Conservation (phyloP, 1,284 basidiomycete genomes). For the Volvariella volvacea region DNA sequence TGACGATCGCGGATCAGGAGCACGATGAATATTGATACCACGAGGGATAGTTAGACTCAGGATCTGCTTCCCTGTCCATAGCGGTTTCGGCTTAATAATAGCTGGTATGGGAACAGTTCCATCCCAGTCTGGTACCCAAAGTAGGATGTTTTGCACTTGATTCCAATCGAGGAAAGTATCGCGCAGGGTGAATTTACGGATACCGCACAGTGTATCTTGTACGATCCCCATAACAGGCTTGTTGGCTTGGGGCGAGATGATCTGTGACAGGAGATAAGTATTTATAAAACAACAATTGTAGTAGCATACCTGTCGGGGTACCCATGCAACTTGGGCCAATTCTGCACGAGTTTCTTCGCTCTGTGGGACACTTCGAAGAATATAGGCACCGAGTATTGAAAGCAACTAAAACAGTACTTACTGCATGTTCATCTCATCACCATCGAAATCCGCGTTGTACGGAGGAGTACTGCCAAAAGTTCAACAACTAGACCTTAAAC, state of each 20-base stretch:
- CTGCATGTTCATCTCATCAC: slow-evolving; percentile 99
- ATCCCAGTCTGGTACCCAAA: slow-evolving; percentile 98
- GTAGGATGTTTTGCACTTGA: slow-evolving; percentile 92
- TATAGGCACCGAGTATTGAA: slow-evolving; percentile 2
- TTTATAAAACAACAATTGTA: not conserved
- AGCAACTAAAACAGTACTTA: slow-evolving; percentile 35
- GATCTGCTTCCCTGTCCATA: slow-evolving; percentile 99
- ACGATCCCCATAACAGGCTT: slow-evolving; percentile 99
- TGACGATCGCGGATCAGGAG: slow-evolving; percentile 73
- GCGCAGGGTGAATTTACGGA: slow-evolving; percentile 95
- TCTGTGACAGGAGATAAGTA: slow-evolving; percentile 41
- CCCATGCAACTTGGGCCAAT: slow-evolving; percentile 97
- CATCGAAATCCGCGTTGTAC: slow-evolving; percentile 98
- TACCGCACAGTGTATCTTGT: slow-evolving; percentile 96
- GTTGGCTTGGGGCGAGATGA: slow-evolving; percentile 98
- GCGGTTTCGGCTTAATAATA: slow-evolving; percentile 93
- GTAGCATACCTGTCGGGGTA: slow-evolving; percentile 80
- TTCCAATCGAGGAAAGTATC: slow-evolving; percentile 94
- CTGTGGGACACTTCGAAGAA: slow-evolving; percentile 75
- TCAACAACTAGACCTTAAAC: slow-evolving; percentile 20
- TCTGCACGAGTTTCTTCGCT: slow-evolving; percentile 99
- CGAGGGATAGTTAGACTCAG: slow-evolving; percentile 90
- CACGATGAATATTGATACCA: slow-evolving; percentile 90
- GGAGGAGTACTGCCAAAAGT: slow-evolving; percentile 61
- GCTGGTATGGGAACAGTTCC: slow-evolving; percentile 89